Percentiles rank a stretch among this genome's conserved stretches.
Conservation (phyloP, 1,139 yeast genomes). For the Sugiyamaella japonica region DNA sequence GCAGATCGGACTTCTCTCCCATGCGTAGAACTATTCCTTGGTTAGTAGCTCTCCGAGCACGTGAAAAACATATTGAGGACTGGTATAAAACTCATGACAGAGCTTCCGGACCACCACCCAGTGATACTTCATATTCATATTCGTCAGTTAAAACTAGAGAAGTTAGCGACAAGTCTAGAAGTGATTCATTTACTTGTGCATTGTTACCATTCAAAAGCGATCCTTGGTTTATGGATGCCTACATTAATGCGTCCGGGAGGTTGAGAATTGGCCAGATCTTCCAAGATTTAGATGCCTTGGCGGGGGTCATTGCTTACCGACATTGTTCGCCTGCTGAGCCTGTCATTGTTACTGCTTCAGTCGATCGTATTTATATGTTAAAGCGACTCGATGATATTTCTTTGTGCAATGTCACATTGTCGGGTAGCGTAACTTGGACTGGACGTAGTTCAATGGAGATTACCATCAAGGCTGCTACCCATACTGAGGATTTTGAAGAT, state of each 20-base stretch:
- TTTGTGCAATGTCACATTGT: conserved; percentile 72
- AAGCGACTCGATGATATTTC: conserved; percentile 78
- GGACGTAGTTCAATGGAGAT: conserved; percentile 96
- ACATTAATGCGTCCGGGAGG: conserved; percentile 85
- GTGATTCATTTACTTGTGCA: conserved; percentile 73
- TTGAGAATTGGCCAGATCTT: conserved; percentile 88
- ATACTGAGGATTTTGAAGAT: conserved; percentile 49
- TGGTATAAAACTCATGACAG: conserved; percentile 44
- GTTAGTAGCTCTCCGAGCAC: conserved; percentile 78
- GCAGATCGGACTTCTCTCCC: conserved; percentile 38
- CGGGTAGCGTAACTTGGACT: conserved; percentile 91
- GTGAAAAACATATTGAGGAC: conserved; percentile 65
- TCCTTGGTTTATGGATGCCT: conserved; percentile 77
- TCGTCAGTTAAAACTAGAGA: conserved; percentile 52
- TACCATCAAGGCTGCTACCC: conserved; percentile 82
- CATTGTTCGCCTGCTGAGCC: conserved; percentile 92
- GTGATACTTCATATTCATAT: conserved; percentile 68
- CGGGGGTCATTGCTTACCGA: conserved; percentile 82
- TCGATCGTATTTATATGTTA: conserved; percentile 86
- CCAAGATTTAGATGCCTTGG: conserved; percentile 87
- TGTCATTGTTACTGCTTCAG: conserved; percentile 90
- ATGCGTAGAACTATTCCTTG: conserved; percentile 57
- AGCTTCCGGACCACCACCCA: conserved; percentile 61
- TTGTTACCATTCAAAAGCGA: conserved; percentile 83
- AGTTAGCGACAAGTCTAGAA: conserved; percentile 69